Evolutionary conservation across 345 rosid species (phyloP), one percentile per base, ranked within the genome.

Genomic region (Rhodamnia rubescens): DNA sequence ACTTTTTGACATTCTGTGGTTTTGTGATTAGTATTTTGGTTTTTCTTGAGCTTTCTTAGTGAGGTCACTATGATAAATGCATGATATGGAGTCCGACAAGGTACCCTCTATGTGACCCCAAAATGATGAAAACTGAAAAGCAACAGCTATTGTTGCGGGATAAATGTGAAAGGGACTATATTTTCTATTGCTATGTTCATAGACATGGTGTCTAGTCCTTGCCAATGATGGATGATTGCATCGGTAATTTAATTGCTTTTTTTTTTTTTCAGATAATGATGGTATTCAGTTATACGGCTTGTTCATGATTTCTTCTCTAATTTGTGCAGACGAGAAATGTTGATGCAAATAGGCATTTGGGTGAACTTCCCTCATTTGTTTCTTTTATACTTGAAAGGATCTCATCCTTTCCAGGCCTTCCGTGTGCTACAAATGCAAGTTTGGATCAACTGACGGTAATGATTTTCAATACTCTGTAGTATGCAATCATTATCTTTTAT

Each of bases 391-490:
- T 94, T 36, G 89, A 92, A 91, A 94, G 96, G 92, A 91, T 95
- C 78, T 84, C 90, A 1, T 84, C 83, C 85, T 87, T 92, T 82
- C 90, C 92, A n/a, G 88, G 87, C 84, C 85, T 92, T 74, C 88
- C 15, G 0, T 87, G 89, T 61, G 86, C 92, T 84, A 69, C 90
- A 87, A 85, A 87, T 89, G 85, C 92, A 81, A 83, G 81, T 64
- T 88, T 97, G 89, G 98, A 95, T 89, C 99, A 97, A 82, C 89
- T 97, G 85, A 95, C 98, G 88, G 99, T 97, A 92, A 53, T 42
- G 52, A 53, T 87, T 85, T 44, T 49, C 85, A 83, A 56, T 84
- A 49, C 57, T 49, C 27, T 14, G 22, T 40, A 52, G 24, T 26
- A 11, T 50, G 24, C 53, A 51, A 51, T 84, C 80, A 36, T 69